Percentiles rank a stretch among this genome's conserved stretches.
phyloP scores from a whole-genome alignment of 352 stramenopile species.

The Peronospora destructor region DNA sequence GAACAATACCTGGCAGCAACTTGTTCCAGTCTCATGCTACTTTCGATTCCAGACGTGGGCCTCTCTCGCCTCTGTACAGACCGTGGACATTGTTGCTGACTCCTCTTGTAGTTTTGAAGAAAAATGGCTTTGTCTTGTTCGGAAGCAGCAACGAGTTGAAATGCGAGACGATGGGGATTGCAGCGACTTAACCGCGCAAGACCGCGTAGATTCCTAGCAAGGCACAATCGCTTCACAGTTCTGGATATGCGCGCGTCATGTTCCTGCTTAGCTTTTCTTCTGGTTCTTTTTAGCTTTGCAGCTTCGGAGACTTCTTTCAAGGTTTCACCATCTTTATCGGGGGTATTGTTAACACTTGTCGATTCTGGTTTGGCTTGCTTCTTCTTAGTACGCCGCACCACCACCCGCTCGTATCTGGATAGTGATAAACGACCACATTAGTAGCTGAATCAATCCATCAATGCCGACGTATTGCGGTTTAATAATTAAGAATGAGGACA shows the following conservation, averaged over 20 bases:
- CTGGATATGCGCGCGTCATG: conserved; percentile 5
- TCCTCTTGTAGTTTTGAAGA: conserved; percentile 4
- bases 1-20: conserved; percentile 24
- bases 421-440: neutral
- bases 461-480: too few species aligned
- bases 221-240: conserved; percentile 13
- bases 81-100: neutral
- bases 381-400: conserved; percentile 14
- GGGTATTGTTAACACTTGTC: neutral
- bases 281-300: conserved; percentile 3
- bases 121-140: conserved; percentile 6
- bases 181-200: conserved; percentile 14
- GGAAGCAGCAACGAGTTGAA: conserved; percentile 11
- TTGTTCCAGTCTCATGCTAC: conserved; percentile 21
- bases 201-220: conserved; percentile 23
- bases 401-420: conserved; percentile 33
- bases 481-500: too few species aligned
- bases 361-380: conserved; percentile 6
- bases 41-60: neutral
- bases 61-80: neutral
- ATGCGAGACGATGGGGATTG: conserved; percentile 15
- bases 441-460: too few species aligned
- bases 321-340: conserved; percentile 1
- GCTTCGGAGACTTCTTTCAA: conserved; percentile 6
- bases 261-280: conserved; percentile 9